Conservation (phyloP, 768 basidiomycete species). For the Leccinum boreale region DNA sequence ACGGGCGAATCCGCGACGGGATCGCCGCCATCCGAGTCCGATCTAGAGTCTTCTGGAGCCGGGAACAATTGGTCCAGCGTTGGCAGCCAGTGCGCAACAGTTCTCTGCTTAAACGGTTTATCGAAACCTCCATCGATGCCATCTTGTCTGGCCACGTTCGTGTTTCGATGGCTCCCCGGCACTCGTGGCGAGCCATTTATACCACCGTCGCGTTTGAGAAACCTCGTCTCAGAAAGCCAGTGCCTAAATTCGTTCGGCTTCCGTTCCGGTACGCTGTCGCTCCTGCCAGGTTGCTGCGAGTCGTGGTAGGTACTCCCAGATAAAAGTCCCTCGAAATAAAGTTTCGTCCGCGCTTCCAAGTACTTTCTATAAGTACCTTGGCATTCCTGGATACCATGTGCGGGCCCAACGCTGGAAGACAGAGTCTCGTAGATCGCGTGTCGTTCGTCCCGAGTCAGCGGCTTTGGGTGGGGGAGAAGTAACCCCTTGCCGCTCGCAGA, state of each 20-base stretch:
- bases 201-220: constrained; percentile 20
- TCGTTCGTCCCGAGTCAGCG: constrained; percentile 45
- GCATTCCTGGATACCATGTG: constrained; percentile 45
- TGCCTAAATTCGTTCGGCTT: constrained; percentile 27
- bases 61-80: constrained; percentile 30
- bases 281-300: constrained; percentile 13
- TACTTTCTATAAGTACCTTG: constrained; percentile 50
- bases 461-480: constrained; percentile 20
- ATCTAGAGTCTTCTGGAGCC: background rate
- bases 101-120: constrained; percentile 6
- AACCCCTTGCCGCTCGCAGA: constrained; percentile 14
- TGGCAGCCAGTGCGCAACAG: constrained; percentile 7
- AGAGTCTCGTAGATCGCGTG: constrained; percentile 49
- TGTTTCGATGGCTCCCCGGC: constrained; percentile 11
- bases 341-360: constrained; percentile 46
- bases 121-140: constrained; percentile 3
- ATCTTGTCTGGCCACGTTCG: constrained; percentile 10
- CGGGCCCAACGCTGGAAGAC: constrained; percentile 45
- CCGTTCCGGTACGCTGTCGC: constrained; percentile 8
- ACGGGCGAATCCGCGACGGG: constrained; percentile 28
- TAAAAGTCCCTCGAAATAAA: constrained; percentile 45
- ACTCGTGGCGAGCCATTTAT: constrained; percentile 11
- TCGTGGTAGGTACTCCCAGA: constrained; percentile 12
- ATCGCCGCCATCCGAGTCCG: constrained; percentile 3
- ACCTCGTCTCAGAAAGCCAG: constrained; percentile 30